Evolutionary conservation across 495 filamentous ascomycete genomes (phyloP).

Genomic region (Neurospora sp.): DNA sequence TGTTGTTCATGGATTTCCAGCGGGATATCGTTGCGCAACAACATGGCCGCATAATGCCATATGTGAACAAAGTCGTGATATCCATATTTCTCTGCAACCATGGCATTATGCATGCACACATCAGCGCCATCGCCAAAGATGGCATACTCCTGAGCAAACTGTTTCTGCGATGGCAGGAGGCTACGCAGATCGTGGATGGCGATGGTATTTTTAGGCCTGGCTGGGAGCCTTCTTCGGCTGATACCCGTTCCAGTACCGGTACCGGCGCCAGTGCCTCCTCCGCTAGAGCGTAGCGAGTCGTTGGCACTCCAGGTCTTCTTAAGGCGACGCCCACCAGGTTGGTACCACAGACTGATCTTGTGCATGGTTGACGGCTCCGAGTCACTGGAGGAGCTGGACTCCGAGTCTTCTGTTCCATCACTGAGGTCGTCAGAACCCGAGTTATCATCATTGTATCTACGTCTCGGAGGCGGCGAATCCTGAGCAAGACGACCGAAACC

Average conservation of each 20-base stretch:
- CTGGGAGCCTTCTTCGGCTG: conserved; percentile 27
- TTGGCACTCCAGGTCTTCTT: conserved; percentile 36
- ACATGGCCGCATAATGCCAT: conserved; percentile 70
- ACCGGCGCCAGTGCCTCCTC: conserved; percentile 40
- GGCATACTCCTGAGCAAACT: conserved; percentile 66
- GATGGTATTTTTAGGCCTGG: conserved; percentile 46
- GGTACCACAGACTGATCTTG: conserved; percentile 37
- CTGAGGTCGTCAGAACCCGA: conserved; percentile 39
- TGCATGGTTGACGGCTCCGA: conserved; percentile 58
- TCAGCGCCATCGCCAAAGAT: conserved; percentile 73
- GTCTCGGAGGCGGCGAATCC: conserved; percentile 37
- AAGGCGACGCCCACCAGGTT: conserved; percentile 30
- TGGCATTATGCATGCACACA: conserved; percentile 75
- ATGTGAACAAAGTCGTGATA: conserved; percentile 66
- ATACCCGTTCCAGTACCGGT: conserved; percentile 43
- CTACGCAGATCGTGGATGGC: conserved; percentile 59
- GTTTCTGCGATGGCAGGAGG: conserved; percentile 64
- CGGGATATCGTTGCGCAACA: conserved; percentile 67
- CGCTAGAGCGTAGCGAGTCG: conserved; percentile 39
- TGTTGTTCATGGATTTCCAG: conserved; percentile 46
- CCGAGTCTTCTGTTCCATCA: conserved; percentile 51
- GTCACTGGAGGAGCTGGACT: conserved; percentile 56
- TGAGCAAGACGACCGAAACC: conserved; percentile 70
- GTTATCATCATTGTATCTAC: conserved; percentile 42
- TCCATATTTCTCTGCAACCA: conserved; percentile 64